Percentiles rank a stretch among this genome's conserved stretches.
Evolutionary conservation across 2,329 filamentous ascomycete species (phyloP).

Genomic region (Diplodia sapinea): DNA sequence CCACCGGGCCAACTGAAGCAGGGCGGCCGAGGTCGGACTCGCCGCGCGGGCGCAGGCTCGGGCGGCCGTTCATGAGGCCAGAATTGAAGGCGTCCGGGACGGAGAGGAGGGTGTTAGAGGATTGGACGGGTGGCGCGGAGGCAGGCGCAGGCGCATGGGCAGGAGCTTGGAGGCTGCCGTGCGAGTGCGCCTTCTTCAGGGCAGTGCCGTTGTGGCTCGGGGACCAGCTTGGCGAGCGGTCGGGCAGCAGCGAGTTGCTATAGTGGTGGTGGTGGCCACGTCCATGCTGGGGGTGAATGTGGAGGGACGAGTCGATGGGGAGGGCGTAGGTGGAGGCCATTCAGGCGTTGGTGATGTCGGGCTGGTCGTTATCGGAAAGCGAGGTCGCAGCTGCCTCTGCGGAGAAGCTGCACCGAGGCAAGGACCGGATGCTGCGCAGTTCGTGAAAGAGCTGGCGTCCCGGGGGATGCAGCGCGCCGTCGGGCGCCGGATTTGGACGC

Average conservation of each 20-base stretch:
- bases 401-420: slow-evolving; percentile 29
- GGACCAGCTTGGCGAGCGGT: slow-evolving; percentile 37
- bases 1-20: slow-evolving; percentile 14
- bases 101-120: slow-evolving; percentile 1
- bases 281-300: slow-evolving; percentile 43
- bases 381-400: slow-evolving; percentile 25
- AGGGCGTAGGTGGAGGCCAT: slow-evolving; percentile 27
- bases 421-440: slow-evolving; percentile 22
- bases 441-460: slow-evolving; percentile 2
- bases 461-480: slow-evolving; percentile 20
- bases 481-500: slow-evolving; percentile 20
- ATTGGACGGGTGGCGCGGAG: background rate
- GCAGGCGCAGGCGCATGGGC: slow-evolving; percentile 16
- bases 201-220: slow-evolving; percentile 35
- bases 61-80: slow-evolving; percentile 36
- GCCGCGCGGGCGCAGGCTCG: slow-evolving; percentile 49
- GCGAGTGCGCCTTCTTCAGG: slow-evolving; percentile 35
- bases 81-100: slow-evolving; percentile 12
- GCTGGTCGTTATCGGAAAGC: slow-evolving; percentile 19
- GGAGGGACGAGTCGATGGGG: slow-evolving; percentile 27
- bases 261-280: slow-evolving; percentile 51
- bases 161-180: slow-evolving; percentile 36
- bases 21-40: slow-evolving; percentile 54
- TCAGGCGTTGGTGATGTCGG: slow-evolving; percentile 16
- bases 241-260: slow-evolving; percentile 37